Evolutionary conservation across 352 stramenopile species (phyloP).

Genomic region (Pilasporangium apinafurcum): DNA sequence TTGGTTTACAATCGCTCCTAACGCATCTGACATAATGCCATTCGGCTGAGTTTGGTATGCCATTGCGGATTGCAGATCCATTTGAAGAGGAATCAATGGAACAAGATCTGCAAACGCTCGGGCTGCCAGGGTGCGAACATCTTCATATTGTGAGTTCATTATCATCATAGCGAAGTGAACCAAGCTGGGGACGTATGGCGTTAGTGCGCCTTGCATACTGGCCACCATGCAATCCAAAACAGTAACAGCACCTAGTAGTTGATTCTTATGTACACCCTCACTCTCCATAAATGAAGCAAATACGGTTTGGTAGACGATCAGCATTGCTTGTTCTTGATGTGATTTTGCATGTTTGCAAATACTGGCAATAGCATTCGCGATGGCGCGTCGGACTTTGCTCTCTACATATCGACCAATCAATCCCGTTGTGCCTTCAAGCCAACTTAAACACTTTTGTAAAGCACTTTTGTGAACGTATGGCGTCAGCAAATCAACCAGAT

Average conservation of each 20-base stretch:
- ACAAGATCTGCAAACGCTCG: conserved; percentile 67
- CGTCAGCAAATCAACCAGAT: conserved; percentile 35
- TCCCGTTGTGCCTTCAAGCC: conserved; percentile 26
- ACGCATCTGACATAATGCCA: conserved; percentile 13
- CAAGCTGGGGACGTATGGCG: conserved; percentile 58
- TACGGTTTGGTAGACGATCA: conserved; percentile 39
- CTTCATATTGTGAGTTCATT: conserved; percentile 40
- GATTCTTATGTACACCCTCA: background rate
- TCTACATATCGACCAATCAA: conserved; percentile 13
- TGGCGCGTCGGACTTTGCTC: conserved; percentile 14
- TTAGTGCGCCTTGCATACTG: conserved; percentile 21
- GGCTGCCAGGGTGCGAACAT: conserved; percentile 39
- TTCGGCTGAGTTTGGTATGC: conserved; percentile 6
- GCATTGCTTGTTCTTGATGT: conserved; percentile 32
- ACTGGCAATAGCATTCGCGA: conserved; percentile 36
- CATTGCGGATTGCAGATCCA: conserved; percentile 35
- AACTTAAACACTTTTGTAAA: conserved; percentile 28
- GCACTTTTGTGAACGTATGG: conserved; percentile 19
- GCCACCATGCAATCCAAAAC: conserved; percentile 50
- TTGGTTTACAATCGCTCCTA: conserved; percentile 19
- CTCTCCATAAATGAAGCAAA: conserved; percentile 24
- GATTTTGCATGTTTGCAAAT: conserved; percentile 29
- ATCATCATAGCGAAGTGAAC: conserved; percentile 62
- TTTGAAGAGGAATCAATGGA: conserved; percentile 64
- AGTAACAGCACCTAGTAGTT: conserved; percentile 36